Conservation (phyloP, 1,284 basidiomycete genomes). For the Cryptococcus sp. region DNA sequence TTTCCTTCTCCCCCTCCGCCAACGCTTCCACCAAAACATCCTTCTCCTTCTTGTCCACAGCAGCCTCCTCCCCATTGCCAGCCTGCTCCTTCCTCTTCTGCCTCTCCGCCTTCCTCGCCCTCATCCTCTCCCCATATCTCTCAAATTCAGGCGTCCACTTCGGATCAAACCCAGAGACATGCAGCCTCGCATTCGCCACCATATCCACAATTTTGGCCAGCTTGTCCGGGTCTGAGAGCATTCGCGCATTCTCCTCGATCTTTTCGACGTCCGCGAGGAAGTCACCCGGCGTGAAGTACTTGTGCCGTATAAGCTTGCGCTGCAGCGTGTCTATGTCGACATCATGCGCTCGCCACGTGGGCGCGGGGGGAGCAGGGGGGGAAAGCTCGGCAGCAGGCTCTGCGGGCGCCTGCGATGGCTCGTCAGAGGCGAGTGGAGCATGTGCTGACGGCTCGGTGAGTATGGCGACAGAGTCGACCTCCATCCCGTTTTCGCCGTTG, state of each 20-base stretch:
- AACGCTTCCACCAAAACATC: conserved; percentile 8
- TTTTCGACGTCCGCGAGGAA: conserved; percentile 84
- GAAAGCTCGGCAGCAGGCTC: background rate
- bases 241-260: conserved; percentile 83
- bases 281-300: conserved; percentile 80
- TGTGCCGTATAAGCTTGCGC: conserved; percentile 74
- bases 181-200: conserved; percentile 79
- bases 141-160: conserved; percentile 80
- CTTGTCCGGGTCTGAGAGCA: conserved; percentile 68
- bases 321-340: conserved; percentile 92
- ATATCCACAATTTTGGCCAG: conserved; percentile 82
- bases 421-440: background rate
- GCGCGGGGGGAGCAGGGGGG: conserved; percentile 4
- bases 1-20: background rate
- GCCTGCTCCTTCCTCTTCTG: conserved; percentile 69
- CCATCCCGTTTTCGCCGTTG: background rate
- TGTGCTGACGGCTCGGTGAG: background rate
- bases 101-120: conserved; percentile 57
- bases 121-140: conserved; percentile 79
- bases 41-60: conserved; percentile 54
- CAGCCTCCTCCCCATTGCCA: conserved; percentile 55
- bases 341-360: conserved; percentile 56
- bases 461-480: background rate
- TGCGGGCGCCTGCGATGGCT: background rate
- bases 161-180: conserved; percentile 79